Base-by-base conservation (phyloP, 352 stramenopile species). In the Globisporangium heterothallicum region DNA sequence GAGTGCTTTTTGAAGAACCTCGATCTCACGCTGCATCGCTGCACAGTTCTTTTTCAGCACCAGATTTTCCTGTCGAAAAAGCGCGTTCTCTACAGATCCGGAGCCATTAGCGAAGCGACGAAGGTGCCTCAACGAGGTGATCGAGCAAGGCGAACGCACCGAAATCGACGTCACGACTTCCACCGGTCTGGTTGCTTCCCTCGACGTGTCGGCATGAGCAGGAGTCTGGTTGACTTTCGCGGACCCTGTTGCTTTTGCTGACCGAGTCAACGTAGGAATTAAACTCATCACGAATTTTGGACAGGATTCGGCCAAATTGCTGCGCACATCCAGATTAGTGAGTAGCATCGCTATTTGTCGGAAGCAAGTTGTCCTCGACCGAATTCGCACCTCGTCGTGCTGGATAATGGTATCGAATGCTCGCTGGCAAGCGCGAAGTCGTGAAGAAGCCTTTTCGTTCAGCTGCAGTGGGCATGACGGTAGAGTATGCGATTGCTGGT, bases 271-370 rank as follows among this genome's bases (percentile, higher is more conserved):
- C 45, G 43, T 81, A 85, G 2, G 50, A 65, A 46, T 63, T 70
- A 55, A 86, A 77, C 52, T 88, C 74, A 53, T 85, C 76, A 12
- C 79, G 74, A 42, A 90, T 84, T 27, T 59, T 72, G 4, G 63
- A 56, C 19, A 90, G 50, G 27, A 88, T 52, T 1, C 68, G 62
- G 12, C 76, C 70, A 21, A 81, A 88, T 27, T 61, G 63, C 76
- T 89, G 25, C 4, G 0, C 45, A 38, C 19, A 56, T 21, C 44
- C 27, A 7, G 16, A 18, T 12, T 19, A 40, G 21, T n/a, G 14
- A 55, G 44, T 9, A 27, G 8, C 7, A 19, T 32, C 22, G 45
- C 21, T 25, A 26, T 7, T 19, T 34, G 19, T 30, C 12, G 25
- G 10, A 27, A 36, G 5, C 18, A 19, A 16, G 24, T 12, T n/a